Evolutionary conservation across 768 basidiomycete species (phyloP).

Genomic region (Crucibulum laeve): DNA sequence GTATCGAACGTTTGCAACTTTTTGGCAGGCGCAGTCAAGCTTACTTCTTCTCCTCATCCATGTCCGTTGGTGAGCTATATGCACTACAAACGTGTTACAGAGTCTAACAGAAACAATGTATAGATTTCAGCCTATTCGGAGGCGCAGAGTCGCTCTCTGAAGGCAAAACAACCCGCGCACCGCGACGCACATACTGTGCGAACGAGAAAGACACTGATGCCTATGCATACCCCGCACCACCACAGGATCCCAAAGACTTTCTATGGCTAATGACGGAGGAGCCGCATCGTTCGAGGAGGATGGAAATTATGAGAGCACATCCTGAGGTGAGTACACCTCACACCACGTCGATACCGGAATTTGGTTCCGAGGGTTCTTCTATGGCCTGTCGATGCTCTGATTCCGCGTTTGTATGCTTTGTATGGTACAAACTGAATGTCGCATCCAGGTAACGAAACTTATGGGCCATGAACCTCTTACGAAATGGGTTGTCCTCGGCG

Average conservation of each 20-base stretch:
- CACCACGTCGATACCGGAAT: not conserved
- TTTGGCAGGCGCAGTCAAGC: too few species aligned
- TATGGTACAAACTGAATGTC: not conserved
- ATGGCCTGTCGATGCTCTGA: not conserved
- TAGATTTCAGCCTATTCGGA: conserved; percentile 79
- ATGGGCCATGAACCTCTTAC: conserved; percentile 96
- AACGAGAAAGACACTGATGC: conserved; percentile 36
- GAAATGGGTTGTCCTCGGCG: conserved; percentile 82
- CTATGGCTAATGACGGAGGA: conserved; percentile 98
- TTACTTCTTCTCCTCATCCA: not conserved
- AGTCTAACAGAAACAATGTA: not conserved
- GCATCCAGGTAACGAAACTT: conserved; percentile 77
- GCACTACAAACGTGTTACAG: not conserved
- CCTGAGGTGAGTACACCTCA: conserved; percentile 60
- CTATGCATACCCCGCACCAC: conserved; percentile 41
- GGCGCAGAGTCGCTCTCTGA: conserved; percentile 76
- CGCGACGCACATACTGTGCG: conserved; percentile 45
- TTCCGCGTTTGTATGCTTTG: not conserved
- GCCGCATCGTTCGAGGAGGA: conserved; percentile 85
- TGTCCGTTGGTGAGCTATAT: not conserved
- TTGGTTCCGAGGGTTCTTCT: not conserved
- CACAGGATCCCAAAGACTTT: conserved; percentile 81
- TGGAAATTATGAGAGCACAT: conserved; percentile 90
- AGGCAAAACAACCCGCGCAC: conserved; percentile 37
- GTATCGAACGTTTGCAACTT: too few species aligned